Conservation (phyloP, 2,329 filamentous ascomycete species). For the Coniochaeta sp. region DNA sequence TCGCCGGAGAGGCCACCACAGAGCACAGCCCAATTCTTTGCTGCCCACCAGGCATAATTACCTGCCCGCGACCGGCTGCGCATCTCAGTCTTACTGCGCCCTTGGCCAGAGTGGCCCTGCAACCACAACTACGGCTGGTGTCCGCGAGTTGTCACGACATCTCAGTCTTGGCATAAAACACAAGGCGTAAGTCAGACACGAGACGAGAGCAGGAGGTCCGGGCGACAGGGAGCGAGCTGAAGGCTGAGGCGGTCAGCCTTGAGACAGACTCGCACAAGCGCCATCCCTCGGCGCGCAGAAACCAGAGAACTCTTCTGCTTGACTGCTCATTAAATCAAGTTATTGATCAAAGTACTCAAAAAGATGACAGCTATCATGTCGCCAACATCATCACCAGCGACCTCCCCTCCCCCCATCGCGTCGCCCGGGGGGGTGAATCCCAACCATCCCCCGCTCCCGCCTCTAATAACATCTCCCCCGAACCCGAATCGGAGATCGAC, state of each 20-base stretch:
- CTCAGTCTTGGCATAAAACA: not conserved
- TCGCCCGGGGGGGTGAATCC: slow-evolving; percentile 36
- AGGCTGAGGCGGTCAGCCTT: slow-evolving; percentile 1
- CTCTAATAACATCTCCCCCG: slow-evolving; percentile 49
- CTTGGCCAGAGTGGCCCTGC: not conserved
- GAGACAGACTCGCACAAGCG: not conserved
- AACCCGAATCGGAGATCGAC: slow-evolving; percentile 50
- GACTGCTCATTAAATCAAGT: not conserved
- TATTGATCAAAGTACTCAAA: slow-evolving; percentile 10
- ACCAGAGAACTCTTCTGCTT: not conserved
- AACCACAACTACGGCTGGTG: not conserved
- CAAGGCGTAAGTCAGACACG: not conserved
- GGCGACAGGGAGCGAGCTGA: not conserved
- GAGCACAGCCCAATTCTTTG: not conserved
- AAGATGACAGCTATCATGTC: slow-evolving; percentile 49
- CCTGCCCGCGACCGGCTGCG: not conserved
- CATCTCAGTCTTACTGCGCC: not conserved
- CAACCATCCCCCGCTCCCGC: slow-evolving; percentile 47
- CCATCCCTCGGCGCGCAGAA: not conserved
- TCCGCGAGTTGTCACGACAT: not conserved
- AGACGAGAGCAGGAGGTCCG: not conserved
- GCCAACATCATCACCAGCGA: slow-evolving; percentile 45
- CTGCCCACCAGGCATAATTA: not conserved
- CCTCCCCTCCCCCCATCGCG: slow-evolving; percentile 42
- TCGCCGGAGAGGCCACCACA: not conserved